These are phyloP conservation scores for Picochlorum sp. DNA, from an alignment of 139 green algal genomes.

Conservation along the genomic window DNA sequence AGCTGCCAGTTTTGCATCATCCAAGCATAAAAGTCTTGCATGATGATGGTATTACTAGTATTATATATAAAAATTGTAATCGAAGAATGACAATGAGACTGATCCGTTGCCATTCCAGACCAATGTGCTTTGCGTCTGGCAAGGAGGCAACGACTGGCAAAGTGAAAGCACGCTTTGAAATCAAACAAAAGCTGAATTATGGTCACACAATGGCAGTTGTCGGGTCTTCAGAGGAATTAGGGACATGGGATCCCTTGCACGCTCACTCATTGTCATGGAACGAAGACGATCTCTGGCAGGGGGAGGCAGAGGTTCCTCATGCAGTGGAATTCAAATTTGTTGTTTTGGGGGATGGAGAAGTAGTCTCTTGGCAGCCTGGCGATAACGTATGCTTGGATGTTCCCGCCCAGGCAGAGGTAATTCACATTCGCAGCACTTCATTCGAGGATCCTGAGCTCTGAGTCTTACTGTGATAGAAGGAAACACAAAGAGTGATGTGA, in stretches of 20 bases:
- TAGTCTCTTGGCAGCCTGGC: constrained; percentile 34
- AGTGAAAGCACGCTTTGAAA: background rate
- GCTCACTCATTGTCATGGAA: constrained; percentile 34
- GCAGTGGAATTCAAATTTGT: constrained; percentile 43
- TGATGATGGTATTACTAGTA: background rate
- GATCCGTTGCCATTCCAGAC: no score
- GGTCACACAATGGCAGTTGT: constrained; percentile 32
- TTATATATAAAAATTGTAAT: background rate
- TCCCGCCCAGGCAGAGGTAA: constrained; percentile 1
- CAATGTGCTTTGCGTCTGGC: background rate
- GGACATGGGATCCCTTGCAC: constrained; percentile 26
- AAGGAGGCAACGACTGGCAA: background rate
- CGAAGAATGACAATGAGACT: background rate
- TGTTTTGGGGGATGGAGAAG: constrained; percentile 1
- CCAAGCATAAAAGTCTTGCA: background rate
- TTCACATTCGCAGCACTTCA: background rate
- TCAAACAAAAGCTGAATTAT: constrained; percentile 16
- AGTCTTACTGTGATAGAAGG: background rate
- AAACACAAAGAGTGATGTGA: background rate
- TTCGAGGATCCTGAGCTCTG: background rate
- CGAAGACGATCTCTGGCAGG: constrained; percentile 41
- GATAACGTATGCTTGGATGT: constrained; percentile 23
- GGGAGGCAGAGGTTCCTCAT: constrained; percentile 23
- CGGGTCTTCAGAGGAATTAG: constrained; percentile 26
- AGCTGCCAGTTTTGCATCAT: no score